Percentiles rank a stretch among this genome's conserved stretches.
These are phyloP conservation scores for Chaetothyriales sp. DNA, from an alignment of 2,329 filamentous ascomycete species.

Conservation along the genomic window DNA sequence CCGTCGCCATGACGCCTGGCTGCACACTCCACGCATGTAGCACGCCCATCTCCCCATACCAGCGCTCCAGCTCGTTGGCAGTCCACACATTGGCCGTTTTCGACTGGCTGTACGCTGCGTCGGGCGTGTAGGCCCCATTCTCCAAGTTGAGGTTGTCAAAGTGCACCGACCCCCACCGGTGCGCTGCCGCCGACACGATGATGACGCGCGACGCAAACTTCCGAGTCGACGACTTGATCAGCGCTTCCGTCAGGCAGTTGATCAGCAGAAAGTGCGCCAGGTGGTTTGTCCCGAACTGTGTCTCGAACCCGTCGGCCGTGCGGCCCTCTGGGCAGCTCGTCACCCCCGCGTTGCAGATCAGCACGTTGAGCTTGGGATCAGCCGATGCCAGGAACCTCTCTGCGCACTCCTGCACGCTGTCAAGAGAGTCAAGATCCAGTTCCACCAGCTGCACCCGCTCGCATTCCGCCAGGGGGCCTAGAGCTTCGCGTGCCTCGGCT, in stretches of 20 bases:
- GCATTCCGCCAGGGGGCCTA: conserved; percentile 16
- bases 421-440: conserved; percentile 24
- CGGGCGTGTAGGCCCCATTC: conserved; percentile 22
- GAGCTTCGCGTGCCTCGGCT: conserved; percentile 21
- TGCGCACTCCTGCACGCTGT: conserved; percentile 22
- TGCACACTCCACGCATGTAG: conserved; percentile 35
- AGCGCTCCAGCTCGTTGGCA: conserved; percentile 37
- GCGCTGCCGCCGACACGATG: conserved; percentile 30
- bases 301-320: conserved; percentile 37
- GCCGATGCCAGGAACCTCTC: conserved; percentile 16
- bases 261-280: conserved; percentile 43
- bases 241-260: conserved; percentile 33
- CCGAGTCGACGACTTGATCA: conserved; percentile 28
- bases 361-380: conserved; percentile 22
- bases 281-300: conserved; percentile 42
- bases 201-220: conserved; percentile 35
- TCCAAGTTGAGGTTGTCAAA: conserved; percentile 30
- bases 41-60: conserved; percentile 28
- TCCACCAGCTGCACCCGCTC: conserved; percentile 22
- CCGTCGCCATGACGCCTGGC: conserved; percentile 33
- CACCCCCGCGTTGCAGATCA: conserved; percentile 36
- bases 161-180: conserved; percentile 24
- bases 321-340: conserved; percentile 26
- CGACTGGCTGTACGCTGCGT: conserved; percentile 32
- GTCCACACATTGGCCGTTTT: conserved; percentile 40